A percentile compares a stretch with the other conserved stretches of the same genome.
Conservation (phyloP, 306 rosid genomes). For the Hippophae gyantsensis region DNA sequence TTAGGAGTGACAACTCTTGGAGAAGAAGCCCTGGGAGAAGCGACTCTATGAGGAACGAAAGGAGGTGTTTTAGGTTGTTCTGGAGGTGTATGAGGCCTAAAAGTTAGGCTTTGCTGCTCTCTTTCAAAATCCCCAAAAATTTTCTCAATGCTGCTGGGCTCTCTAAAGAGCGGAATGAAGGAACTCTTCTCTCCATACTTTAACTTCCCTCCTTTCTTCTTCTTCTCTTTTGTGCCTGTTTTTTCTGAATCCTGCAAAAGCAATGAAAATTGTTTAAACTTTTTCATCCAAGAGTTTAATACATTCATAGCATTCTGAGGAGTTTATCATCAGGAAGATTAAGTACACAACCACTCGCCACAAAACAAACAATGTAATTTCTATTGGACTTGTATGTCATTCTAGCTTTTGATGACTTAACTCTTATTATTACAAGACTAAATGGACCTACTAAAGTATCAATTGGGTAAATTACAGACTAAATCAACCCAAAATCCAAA, state of each 20-base stretch:
- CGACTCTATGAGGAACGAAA: slow-evolving; percentile 43
- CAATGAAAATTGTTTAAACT: slow-evolving; percentile 13
- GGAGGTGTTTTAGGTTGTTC: slow-evolving; percentile 63
- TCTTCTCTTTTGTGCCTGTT: slow-evolving; percentile 48
- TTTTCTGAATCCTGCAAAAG: slow-evolving; percentile 58
- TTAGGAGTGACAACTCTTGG: slow-evolving; percentile 40
- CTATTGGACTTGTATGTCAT: no score
- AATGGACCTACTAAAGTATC: no score
- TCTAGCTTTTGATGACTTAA: no score
- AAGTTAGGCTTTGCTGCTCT: slow-evolving; percentile 58
- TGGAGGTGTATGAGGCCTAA: slow-evolving; percentile 59
- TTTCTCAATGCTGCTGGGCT: slow-evolving; percentile 96
- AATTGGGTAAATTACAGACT: no score
- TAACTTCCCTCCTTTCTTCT: slow-evolving; percentile 57
- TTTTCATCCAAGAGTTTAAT: slow-evolving; percentile 7
- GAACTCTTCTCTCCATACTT: slow-evolving; percentile 76
- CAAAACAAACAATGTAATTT: no score
- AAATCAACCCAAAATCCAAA: no score
- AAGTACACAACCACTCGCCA: no score
- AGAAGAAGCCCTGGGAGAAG: slow-evolving; percentile 27
- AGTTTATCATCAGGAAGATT: no score
- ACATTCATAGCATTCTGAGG: not conserved
- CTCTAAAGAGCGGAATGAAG: slow-evolving; percentile 84
- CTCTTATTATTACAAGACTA: no score
- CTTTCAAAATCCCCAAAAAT: slow-evolving; percentile 89